Evolutionary conservation across 139 green algal genomes (phyloP).

Genomic region (Pseudopediastrum boryanum): DNA sequence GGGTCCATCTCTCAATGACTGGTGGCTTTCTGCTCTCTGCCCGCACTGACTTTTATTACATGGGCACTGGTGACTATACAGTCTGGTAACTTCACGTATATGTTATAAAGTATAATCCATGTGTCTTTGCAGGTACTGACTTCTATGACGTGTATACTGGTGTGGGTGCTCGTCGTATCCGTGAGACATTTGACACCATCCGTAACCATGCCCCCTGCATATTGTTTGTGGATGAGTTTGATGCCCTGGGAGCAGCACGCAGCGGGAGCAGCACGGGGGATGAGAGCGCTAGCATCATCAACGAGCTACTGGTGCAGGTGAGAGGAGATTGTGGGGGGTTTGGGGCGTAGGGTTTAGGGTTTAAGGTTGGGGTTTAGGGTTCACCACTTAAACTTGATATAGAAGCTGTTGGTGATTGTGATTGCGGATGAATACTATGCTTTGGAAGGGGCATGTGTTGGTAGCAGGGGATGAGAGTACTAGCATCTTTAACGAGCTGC

Average conservation of each 20-base stretch:
- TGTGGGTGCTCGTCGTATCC: constrained; percentile 55
- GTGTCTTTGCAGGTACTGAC: constrained; percentile 46
- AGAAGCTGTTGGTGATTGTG: no score
- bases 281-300: constrained; percentile 91
- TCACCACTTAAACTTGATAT: no score
- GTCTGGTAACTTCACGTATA: no score
- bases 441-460: constrained; percentile 74
- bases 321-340: not conserved
- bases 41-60: no score
- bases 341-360: not conserved
- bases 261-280: constrained; percentile 58
- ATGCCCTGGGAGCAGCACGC: constrained; percentile 84
- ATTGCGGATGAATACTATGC: constrained; percentile 99
- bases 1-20: no score
- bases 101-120: no score
- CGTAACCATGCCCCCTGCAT: constrained; percentile 82
- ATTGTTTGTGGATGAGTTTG: constrained; percentile 99
- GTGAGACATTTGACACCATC: constrained; percentile 65
- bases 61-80: no score
- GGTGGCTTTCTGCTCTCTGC: no score
- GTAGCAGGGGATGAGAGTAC: no score
- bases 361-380: no score
- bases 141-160: constrained; percentile 67
- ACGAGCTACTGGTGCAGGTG: constrained; percentile 90
- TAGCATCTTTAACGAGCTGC: constrained; percentile 2